Conservation (phyloP, 192 early-diverging fungal species). For the Chytriomyces sp. region DNA sequence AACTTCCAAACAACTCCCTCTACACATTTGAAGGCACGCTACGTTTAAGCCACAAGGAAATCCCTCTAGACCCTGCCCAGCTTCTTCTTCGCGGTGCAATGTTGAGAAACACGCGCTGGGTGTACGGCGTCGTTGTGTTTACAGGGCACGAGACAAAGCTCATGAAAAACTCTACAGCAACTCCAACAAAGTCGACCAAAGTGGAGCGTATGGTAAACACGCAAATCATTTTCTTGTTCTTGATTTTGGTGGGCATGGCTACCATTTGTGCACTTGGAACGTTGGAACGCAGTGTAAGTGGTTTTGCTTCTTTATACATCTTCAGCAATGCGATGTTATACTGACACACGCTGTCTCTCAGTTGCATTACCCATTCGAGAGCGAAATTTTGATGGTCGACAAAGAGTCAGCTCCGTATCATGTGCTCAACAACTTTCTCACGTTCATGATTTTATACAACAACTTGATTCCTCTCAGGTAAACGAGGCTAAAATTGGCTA, state of each 20-base stretch:
- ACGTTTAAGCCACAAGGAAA: constrained; percentile 68
- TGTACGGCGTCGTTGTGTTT: constrained; percentile 92
- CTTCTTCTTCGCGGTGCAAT: constrained; percentile 93
- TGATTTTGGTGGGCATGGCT: constrained; percentile 82
- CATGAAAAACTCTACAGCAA: constrained; percentile 89
- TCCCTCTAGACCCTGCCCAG: constrained; percentile 88
- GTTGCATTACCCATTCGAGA: constrained; percentile 52
- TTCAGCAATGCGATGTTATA: not conserved
- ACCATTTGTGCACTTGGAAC: constrained; percentile 86
- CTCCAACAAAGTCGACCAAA: constrained; percentile 92
- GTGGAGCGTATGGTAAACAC: constrained; percentile 90
- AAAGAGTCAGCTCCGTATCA: constrained; percentile 40
- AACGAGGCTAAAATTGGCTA: too few species aligned
- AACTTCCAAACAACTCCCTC: constrained; percentile 93
- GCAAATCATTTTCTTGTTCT: constrained; percentile 92
- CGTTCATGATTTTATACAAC: constrained; percentile 98
- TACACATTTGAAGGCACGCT: constrained; percentile 92
- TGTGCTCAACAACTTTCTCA: constrained; percentile 90
- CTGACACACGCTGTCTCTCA: constrained; percentile 10
- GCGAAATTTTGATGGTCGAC: constrained; percentile 44
- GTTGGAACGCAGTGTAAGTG: constrained; percentile 48
- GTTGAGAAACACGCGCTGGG: constrained; percentile 92
- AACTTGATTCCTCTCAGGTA: constrained; percentile 96
- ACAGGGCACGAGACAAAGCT: constrained; percentile 98
- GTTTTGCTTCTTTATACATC: constrained; percentile 36